Percentiles rank a stretch among this genome's conserved stretches.
Evolutionary conservation across 2,329 filamentous ascomycete species (phyloP).

Genomic region (Harringtonia aguacate): DNA sequence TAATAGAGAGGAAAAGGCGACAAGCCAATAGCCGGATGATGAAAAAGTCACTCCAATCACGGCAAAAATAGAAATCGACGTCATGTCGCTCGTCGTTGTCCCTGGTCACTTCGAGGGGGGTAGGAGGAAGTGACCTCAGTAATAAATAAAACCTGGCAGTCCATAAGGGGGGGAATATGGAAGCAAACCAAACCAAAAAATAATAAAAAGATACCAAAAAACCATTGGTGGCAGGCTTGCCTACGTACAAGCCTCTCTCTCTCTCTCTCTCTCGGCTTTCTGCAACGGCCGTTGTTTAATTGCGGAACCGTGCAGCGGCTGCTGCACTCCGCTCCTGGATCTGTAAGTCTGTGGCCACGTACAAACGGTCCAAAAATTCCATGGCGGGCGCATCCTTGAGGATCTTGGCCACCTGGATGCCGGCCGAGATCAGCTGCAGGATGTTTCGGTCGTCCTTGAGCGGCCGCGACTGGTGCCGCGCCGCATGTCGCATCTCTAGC

Average conservation of each 20-base stretch:
- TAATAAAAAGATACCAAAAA: too few species aligned
- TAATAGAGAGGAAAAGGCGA: too few species aligned
- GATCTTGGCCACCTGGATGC: constrained; percentile 80
- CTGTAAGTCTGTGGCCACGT: constrained; percentile 69
- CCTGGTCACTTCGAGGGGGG: neutral
- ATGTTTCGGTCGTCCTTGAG: constrained; percentile 85
- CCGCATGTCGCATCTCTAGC: constrained; percentile 76
- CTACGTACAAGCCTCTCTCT: too few species aligned
- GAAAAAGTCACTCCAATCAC: too few species aligned
- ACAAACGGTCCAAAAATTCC: constrained; percentile 71
- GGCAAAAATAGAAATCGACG: too few species aligned
- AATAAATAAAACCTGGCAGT: too few species aligned
- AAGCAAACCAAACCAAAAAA: too few species aligned
- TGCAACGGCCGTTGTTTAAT: too few species aligned
- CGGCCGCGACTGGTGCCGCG: constrained; percentile 72
- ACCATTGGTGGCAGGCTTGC: too few species aligned
- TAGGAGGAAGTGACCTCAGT: too few species aligned
- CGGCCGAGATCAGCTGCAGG: constrained; percentile 75
- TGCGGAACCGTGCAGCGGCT: constrained; percentile 30
- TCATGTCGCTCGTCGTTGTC: neutral
- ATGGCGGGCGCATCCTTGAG: constrained; percentile 75
- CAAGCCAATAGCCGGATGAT: neutral
- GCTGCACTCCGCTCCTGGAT: constrained; percentile 55
- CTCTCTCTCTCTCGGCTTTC: constrained; percentile 3
- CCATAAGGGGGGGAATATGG: too few species aligned